Conservation (phyloP, 2,329 filamentous ascomycete genomes). For the Rhytidhysteron rufulum region DNA sequence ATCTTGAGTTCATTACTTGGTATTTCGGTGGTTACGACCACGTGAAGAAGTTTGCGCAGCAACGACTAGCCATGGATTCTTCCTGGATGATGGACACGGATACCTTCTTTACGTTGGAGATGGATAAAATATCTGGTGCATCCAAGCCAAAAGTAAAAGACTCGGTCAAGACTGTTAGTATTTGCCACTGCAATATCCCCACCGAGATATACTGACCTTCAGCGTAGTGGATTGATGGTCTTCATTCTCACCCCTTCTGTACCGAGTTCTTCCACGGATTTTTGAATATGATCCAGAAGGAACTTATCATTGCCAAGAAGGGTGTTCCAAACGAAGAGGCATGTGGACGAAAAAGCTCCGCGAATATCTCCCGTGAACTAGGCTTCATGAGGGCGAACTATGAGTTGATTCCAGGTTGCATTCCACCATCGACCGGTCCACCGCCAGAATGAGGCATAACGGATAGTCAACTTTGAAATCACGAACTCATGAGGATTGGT, state of each 20-base stretch:
- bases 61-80: background rate
- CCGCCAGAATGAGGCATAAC: too few relatives aligned
- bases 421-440: too few relatives aligned
- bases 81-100: constrained; percentile 1
- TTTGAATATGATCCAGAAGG: constrained; percentile 8
- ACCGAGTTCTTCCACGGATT: constrained; percentile 10
- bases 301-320: too few relatives aligned
- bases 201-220: background rate
- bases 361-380: too few relatives aligned
- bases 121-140: constrained; percentile 1
- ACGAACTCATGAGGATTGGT: too few relatives aligned
- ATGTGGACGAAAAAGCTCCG: too few relatives aligned
- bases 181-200: background rate
- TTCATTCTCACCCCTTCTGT: constrained; percentile 7
- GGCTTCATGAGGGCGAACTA: too few relatives aligned
- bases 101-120: constrained; percentile 2
- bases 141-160: constrained; percentile 1
- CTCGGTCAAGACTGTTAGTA: constrained; percentile 2
- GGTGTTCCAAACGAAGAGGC: too few relatives aligned
- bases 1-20: constrained; percentile 26
- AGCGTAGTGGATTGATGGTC: constrained; percentile 2
- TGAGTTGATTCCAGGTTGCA: too few relatives aligned
- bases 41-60: background rate
- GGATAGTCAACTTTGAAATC: too few relatives aligned
- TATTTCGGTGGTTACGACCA: constrained; percentile 9